Conservation (phyloP, 2,329 filamentous ascomycete genomes). For the Beauveria australis region DNA sequence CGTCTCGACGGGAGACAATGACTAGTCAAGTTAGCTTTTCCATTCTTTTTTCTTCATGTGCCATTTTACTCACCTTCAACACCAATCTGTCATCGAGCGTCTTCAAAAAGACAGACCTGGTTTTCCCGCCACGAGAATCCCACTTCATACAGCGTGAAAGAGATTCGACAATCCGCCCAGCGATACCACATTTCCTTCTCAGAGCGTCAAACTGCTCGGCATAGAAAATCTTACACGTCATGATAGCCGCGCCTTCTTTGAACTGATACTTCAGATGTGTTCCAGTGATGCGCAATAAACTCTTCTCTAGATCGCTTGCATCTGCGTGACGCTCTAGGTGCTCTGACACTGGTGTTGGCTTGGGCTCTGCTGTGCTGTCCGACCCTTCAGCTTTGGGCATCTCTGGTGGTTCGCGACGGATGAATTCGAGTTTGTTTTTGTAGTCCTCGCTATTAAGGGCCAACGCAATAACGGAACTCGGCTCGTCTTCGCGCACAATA, state of each 20-base stretch:
- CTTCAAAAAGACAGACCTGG: slow-evolving; percentile 94
- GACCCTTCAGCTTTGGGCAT: slow-evolving; percentile 28
- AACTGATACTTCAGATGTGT: slow-evolving; percentile 97
- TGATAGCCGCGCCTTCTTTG: slow-evolving; percentile 83
- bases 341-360: slow-evolving; percentile 27
- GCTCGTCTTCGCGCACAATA: slow-evolving; percentile 94
- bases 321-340: slow-evolving; percentile 34
- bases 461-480: slow-evolving; percentile 90
- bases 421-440: slow-evolving; percentile 64
- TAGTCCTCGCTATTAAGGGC: slow-evolving; percentile 86
- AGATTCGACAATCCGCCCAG: slow-evolving; percentile 90
- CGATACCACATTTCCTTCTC: slow-evolving; percentile 82
- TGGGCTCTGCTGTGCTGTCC: slow-evolving; percentile 21
- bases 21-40: slow-evolving; percentile 39
- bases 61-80: slow-evolving; percentile 50
- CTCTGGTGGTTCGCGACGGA: slow-evolving; percentile 45
- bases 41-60: slow-evolving; percentile 12
- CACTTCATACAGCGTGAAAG: slow-evolving; percentile 93
- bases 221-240: slow-evolving; percentile 98
- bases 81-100: slow-evolving; percentile 92
- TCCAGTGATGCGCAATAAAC: slow-evolving; percentile 73
- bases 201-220: slow-evolving; percentile 96
- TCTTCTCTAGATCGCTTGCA: slow-evolving; percentile 74
- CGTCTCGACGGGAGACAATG: slow-evolving; percentile 82
- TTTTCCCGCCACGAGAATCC: slow-evolving; percentile 97